Percentiles rank a stretch among this genome's conserved stretches.
These are phyloP conservation scores for Phytophthora boehmeriae DNA, from an alignment of 352 stramenopile genomes.

Conservation along the genomic window DNA sequence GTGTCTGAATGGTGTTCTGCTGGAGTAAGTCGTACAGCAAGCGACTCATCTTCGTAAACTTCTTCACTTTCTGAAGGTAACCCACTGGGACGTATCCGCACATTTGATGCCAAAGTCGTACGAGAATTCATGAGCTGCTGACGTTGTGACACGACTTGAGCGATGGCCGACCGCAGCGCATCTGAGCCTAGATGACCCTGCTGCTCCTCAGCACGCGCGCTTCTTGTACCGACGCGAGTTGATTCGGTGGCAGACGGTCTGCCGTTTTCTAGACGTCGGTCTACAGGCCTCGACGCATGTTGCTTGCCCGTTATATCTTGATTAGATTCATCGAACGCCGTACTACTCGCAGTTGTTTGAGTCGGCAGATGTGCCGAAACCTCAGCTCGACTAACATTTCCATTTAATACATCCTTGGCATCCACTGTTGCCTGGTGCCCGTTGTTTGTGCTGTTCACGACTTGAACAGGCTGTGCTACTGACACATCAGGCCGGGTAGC, in stretches of 20 bases:
- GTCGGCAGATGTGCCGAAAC: neutral
- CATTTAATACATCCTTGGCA: neutral
- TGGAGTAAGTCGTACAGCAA: neutral
- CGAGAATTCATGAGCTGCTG: conserved; percentile 20
- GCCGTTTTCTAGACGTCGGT: neutral
- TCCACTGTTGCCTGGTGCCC: no score
- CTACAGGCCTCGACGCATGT: neutral
- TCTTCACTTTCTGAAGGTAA: neutral
- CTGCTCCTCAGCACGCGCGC: neutral
- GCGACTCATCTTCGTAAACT: neutral
- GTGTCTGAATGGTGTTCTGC: neutral
- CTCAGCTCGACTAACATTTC: neutral
- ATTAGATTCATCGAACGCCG: neutral
- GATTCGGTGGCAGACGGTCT: no score
- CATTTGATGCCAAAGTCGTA: neutral
- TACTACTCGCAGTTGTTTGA: neutral
- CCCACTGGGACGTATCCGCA: neutral
- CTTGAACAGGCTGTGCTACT: neutral
- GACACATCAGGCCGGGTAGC: neutral
- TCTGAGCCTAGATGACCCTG: conserved; percentile 7
- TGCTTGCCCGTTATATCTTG: neutral
- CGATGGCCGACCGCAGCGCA: conserved; percentile 23
- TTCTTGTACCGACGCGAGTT: no score
- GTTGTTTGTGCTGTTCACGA: no score
- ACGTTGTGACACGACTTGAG: conserved; percentile 31